Evolutionary conservation across 306 rosid genomes (phyloP).

Genomic region (Malus asiatica): DNA sequence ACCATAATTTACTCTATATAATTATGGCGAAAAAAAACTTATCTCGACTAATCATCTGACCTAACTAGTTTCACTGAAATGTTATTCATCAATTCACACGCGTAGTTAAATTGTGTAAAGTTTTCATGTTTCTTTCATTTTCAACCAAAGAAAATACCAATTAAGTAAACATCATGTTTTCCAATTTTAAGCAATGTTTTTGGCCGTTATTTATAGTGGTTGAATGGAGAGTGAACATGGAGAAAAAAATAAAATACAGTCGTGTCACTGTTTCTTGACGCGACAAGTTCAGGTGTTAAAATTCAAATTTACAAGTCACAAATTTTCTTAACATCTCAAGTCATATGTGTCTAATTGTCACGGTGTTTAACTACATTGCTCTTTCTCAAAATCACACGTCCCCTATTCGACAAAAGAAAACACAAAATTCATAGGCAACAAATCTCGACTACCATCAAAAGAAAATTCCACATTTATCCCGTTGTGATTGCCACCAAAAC

Average conservation of each 20-base stretch:
- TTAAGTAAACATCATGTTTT: background rate
- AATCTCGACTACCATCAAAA: background rate
- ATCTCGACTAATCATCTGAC: too few species aligned
- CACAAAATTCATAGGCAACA: background rate
- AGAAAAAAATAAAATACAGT: too few species aligned
- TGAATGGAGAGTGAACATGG: background rate
- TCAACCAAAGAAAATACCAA: too few species aligned
- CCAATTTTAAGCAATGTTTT: background rate
- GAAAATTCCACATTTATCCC: constrained; percentile 1
- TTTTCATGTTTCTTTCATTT: too few species aligned
- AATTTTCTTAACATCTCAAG: too few species aligned
- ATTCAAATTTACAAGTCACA: background rate
- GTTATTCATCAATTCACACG: background rate
- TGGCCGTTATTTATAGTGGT: fast-evolving
- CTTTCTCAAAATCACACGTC: background rate
- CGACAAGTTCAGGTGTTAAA: too few species aligned
- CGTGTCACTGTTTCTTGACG: fast-evolving
- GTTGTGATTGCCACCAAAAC: background rate
- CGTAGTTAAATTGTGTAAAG: fast-evolving
- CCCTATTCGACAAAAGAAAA: background rate
- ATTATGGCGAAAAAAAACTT: too few species aligned
- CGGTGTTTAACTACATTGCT: background rate
- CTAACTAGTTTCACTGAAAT: too few species aligned
- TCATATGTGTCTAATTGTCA: background rate
- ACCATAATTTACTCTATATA: too few species aligned